Evolutionary conservation across 257 asterid genomes (phyloP), one percentile per base, ranked within the genome.

Genomic region (Cruciata laevipes): DNA sequence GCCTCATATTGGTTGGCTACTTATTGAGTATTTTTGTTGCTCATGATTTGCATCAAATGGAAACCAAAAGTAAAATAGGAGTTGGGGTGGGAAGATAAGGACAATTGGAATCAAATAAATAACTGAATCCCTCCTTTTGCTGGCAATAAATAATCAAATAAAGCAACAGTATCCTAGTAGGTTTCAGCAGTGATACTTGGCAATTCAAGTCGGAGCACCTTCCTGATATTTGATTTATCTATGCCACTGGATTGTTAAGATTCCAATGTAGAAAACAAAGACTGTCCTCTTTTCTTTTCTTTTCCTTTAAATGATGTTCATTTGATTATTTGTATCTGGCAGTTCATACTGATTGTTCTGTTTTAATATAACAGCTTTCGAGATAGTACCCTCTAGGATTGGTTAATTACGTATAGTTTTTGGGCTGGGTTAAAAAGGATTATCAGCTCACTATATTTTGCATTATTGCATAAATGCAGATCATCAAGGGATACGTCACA

Each of bases 401-500:
- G 33, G 33, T 56, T 23, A 9, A 27, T 8, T 56, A 12, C 0
- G 30, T 3, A 9, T 56, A 23, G 32, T 0, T 55, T 35, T 52
- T 17, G 32, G 40, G 51, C 47, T 51, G 17, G 31, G 9, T 66
- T 66, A 25, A 51, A 25, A 51, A 67, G 40, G 5, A 23, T 8
- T 31, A 14, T 31, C n/a, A 35, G 30, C 61, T 71, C 47, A 69
- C 66, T 25, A 57, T 33, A 5, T 66, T 47, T 47, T 69, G 20
- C 63, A 10, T 31, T 8, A 76, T 47, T 69, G 12, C 63, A 5
- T 31, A 17, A 76, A 63, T 56, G 23, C 84, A 93, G 97, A 79
- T 76, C 96, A 71, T 69, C 92, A 32, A 86, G 96, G 83, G 97
- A 90, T 66, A 65, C 87, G 47, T 76, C 82, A 7, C 91, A 86